Evolutionary conservation across 1,139 yeast genomes (phyloP).

Genomic region (Sugiyamaella neomexicana): DNA sequence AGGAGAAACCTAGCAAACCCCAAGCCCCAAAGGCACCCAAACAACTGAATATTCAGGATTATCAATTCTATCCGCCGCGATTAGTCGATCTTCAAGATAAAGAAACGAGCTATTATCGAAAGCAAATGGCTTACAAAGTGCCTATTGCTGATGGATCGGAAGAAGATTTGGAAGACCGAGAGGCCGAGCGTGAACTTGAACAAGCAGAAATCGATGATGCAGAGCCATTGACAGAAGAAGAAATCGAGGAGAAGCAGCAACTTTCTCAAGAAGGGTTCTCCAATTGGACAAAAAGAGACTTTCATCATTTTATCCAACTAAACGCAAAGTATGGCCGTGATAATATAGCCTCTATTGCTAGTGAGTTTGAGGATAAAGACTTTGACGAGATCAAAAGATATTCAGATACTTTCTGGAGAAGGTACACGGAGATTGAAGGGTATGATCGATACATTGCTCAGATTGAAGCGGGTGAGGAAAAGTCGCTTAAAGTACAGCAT

Average conservation of each 20-base stretch:
- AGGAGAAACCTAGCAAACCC: conserved; percentile 34
- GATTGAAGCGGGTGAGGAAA: conserved; percentile 86
- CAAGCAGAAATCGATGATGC: conserved; percentile 74
- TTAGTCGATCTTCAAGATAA: conserved; percentile 66
- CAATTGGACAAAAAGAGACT: conserved; percentile 85
- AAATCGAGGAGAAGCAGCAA: conserved; percentile 59
- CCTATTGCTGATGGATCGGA: conserved; percentile 51
- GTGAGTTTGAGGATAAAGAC: conserved; percentile 63
- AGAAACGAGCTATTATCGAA: conserved; percentile 76
- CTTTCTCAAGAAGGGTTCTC: conserved; percentile 67
- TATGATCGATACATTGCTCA: conserved; percentile 81
- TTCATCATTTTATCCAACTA: conserved; percentile 78
- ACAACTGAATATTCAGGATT: conserved; percentile 71
- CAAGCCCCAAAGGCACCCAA: conserved; percentile 66
- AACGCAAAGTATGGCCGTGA: conserved; percentile 78
- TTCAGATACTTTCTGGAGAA: conserved; percentile 70
- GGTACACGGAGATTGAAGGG: conserved; percentile 74
- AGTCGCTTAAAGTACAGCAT: conserved; percentile 57
- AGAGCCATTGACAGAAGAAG: conserved; percentile 74
- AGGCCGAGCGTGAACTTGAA: conserved; percentile 58
- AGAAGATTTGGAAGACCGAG: conserved; percentile 49
- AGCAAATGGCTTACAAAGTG: conserved; percentile 69
- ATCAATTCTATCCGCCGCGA: conserved; percentile 78
- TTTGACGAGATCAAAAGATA: conserved; percentile 69
- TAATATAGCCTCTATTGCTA: conserved; percentile 58